Conservation (phyloP, 2,329 filamentous ascomycete genomes). For the Pochonia chlamydosporia region DNA sequence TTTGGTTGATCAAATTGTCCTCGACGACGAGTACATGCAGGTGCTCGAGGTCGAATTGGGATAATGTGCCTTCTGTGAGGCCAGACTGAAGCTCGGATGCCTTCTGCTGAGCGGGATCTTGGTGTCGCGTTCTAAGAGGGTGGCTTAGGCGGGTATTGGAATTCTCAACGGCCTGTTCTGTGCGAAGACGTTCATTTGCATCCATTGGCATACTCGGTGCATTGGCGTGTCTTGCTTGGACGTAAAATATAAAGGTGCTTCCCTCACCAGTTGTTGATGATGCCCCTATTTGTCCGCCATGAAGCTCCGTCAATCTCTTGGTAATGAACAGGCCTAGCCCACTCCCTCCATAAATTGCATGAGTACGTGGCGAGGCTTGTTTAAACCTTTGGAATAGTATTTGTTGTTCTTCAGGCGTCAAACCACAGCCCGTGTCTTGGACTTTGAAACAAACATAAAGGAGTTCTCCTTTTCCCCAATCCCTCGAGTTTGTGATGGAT, state of each 20-base stretch:
- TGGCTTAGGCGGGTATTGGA: conserved; percentile 1
- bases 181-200: too few relatives aligned
- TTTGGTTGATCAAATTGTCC: conserved; percentile 64
- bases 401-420: conserved; percentile 57
- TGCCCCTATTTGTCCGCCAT: conserved; percentile 61
- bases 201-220: conserved; percentile 31
- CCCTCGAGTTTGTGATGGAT: too few relatives aligned
- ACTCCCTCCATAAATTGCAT: conserved; percentile 57
- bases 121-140: not conserved
- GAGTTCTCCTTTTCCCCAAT: too few relatives aligned
- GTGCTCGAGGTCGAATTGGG: conserved; percentile 14
- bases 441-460: conserved; percentile 46
- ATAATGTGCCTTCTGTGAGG: not conserved
- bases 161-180: too few relatives aligned
- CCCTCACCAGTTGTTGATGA: conserved; percentile 51
- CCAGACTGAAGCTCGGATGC: conserved; percentile 9
- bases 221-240: conserved; percentile 45
- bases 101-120: not conserved
- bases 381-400: conserved; percentile 62
- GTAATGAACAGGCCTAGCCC: conserved; percentile 61
- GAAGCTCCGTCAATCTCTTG: conserved; percentile 55
- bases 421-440: conserved; percentile 59
- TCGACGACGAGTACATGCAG: conserved; percentile 58
- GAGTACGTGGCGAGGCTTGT: conserved; percentile 46
- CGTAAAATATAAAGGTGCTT: conserved; percentile 58